Evolutionary conservation across 495 filamentous ascomycete genomes (phyloP).

Genomic region (Daldinia decipiens): DNA sequence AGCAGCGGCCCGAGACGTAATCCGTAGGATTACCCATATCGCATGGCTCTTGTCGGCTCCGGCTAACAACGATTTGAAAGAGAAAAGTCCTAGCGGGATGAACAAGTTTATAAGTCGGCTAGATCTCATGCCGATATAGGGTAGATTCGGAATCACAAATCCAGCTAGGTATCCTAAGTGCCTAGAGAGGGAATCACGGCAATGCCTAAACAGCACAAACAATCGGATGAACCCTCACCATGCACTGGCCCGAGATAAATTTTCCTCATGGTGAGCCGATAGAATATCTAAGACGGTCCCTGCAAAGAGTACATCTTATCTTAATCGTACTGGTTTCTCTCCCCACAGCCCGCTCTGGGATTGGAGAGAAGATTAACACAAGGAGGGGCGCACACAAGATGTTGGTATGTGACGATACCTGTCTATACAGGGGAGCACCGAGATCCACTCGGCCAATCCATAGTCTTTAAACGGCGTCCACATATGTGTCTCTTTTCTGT

Average conservation of each 20-base stretch:
- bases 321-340: conserved; percentile 14
- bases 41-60: conserved; percentile 27
- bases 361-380: conserved; percentile 20
- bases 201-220: conserved; percentile 1
- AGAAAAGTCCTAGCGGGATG: neutral
- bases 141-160: neutral
- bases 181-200: neutral
- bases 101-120: neutral
- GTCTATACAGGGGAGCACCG: conserved; percentile 3
- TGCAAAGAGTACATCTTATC: neutral
- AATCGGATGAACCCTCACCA: conserved; percentile 23
- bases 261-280: conserved; percentile 27
- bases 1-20: conserved; percentile 32
- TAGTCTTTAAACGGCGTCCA: neutral
- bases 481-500: neutral
- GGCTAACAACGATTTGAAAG: neutral
- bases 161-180: neutral
- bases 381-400: conserved; percentile 24
- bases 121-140: neutral
- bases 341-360: conserved; percentile 14
- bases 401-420: conserved; percentile 15
- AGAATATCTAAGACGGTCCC: neutral
- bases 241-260: conserved; percentile 33
- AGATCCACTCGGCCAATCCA: conserved; percentile 8
- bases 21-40: conserved; percentile 33